phyloP scores from a whole-genome alignment of 2,329 filamentous ascomycete species.

The Trematosphaeria pertusa region DNA sequence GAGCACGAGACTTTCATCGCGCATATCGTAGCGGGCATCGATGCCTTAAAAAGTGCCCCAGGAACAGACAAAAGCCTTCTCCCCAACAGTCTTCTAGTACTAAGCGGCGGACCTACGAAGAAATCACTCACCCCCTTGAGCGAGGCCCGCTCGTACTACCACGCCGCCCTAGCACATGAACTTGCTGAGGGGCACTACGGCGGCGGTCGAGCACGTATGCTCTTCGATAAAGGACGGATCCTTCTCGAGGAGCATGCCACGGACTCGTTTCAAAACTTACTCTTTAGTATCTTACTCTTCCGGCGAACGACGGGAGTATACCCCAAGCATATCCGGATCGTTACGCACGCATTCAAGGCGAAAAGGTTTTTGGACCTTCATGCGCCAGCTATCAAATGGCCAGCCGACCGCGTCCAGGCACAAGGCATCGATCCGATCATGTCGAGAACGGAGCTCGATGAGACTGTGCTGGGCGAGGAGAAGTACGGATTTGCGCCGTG shows the following conservation, averaged over 20 bases:
- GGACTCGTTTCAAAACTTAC: conserved; percentile 84
- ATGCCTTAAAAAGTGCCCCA: conserved; percentile 56
- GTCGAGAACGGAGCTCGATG: conserved; percentile 42
- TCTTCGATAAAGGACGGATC: conserved; percentile 54
- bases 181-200: conserved; percentile 28
- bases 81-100: conserved; percentile 63
- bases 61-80: conserved; percentile 57
- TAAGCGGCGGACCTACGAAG: conserved; percentile 70
- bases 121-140: conserved; percentile 34
- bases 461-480: conserved; percentile 46
- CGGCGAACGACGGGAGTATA: conserved; percentile 47
- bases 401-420: conserved; percentile 47
- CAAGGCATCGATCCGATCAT: conserved; percentile 56
- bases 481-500: conserved; percentile 48
- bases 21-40: conserved; percentile 73
- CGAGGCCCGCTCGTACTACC: conserved; percentile 47
- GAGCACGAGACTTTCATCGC: conserved; percentile 81
- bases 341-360: conserved; percentile 58
- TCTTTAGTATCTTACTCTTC: conserved; percentile 74
- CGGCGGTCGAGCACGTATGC: conserved; percentile 29
- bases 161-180: conserved; percentile 37
- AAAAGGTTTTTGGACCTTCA: conserved; percentile 50
- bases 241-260: conserved; percentile 74
- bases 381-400: conserved; percentile 54
- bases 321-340: conserved; percentile 50